Conservation (phyloP, 2,329 filamentous ascomycete species). For the Colletotrichum gigasporum region DNA sequence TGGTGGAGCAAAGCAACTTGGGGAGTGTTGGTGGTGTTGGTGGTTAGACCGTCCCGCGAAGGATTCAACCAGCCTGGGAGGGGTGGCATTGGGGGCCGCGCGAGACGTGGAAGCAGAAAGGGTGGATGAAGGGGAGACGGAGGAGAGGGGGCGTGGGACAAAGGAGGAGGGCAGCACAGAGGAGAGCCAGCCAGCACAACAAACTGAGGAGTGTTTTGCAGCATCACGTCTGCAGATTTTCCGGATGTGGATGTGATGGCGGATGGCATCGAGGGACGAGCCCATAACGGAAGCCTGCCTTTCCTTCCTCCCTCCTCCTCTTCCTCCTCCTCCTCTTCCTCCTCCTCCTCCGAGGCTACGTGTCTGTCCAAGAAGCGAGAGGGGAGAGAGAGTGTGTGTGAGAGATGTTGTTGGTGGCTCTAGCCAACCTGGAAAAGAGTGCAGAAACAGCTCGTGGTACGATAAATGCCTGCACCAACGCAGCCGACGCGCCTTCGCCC, state of each 20-base stretch:
- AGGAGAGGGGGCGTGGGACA: not conserved
- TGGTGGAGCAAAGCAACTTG: not conserved
- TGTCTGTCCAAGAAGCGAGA: not conserved
- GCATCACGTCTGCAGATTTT: not conserved
- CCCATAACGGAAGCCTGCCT: too few relatives aligned
- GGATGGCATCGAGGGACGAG: not conserved
- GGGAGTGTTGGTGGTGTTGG: not conserved
- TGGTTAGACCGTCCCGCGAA: conserved; percentile 18
- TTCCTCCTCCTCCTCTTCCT: not conserved
- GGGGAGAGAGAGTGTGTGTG: not conserved
- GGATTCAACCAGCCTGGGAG: conserved; percentile 19
- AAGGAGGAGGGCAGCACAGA: not conserved
- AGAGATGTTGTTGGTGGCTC: conserved; percentile 1
- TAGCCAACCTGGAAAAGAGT: not conserved
- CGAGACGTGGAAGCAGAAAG: conserved; percentile 2
- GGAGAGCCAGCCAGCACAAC: not conserved
- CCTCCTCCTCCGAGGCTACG: too few relatives aligned
- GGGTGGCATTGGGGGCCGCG: conserved; percentile 26
- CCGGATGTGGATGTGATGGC: not conserved
- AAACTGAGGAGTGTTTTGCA: not conserved
- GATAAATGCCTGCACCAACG: conserved; percentile 29
- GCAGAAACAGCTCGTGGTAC: conserved; percentile 17
- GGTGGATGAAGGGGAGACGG: not conserved
- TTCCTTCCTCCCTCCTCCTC: not conserved
- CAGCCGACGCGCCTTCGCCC: conserved; percentile 23